These are phyloP conservation scores for Lachnellula cervina DNA, from an alignment of 2,329 filamentous ascomycete species.

Conservation along the genomic window DNA sequence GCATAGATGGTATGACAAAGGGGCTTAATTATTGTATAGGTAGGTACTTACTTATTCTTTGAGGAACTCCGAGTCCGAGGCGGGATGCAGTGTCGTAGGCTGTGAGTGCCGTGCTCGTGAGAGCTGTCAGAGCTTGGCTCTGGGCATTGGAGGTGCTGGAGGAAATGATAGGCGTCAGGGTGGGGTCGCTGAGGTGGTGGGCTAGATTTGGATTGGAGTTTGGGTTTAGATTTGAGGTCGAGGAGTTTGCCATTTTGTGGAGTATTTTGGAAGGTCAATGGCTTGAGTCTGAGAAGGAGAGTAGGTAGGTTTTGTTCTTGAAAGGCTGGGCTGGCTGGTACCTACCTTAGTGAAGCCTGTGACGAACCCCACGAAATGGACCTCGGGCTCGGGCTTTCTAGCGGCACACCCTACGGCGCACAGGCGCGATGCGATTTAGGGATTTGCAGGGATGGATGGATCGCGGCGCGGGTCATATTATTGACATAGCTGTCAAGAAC, in stretches of 20 bases:
- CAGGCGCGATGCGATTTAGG: no score
- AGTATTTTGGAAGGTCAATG: background rate
- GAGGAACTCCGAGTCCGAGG: conserved; percentile 48
- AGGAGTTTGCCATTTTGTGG: background rate
- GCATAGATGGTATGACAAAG: background rate
- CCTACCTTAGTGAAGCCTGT: background rate
- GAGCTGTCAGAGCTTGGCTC: conserved; percentile 45
- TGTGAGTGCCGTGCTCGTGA: conserved; percentile 49
- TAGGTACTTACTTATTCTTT: conserved; percentile 41
- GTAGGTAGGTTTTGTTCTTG: background rate
- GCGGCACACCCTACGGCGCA: background rate
- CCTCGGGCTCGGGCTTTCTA: no score
- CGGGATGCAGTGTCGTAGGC: conserved; percentile 49
- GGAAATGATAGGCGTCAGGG: conserved; percentile 53
- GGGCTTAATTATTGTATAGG: background rate
- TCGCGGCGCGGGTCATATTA: background rate
- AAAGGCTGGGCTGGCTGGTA: background rate
- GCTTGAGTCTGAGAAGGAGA: background rate
- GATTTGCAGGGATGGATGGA: no score
- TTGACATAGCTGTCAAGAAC: conserved; percentile 1
- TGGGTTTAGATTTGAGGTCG: background rate
- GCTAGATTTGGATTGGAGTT: conserved; percentile 13
- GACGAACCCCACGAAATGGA: background rate
- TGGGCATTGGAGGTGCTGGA: conserved; percentile 23
- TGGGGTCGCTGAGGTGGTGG: conserved; percentile 46